Conservation (phyloP, 352 stramenopile species). For the Phytophthora pluvialis region DNA sequence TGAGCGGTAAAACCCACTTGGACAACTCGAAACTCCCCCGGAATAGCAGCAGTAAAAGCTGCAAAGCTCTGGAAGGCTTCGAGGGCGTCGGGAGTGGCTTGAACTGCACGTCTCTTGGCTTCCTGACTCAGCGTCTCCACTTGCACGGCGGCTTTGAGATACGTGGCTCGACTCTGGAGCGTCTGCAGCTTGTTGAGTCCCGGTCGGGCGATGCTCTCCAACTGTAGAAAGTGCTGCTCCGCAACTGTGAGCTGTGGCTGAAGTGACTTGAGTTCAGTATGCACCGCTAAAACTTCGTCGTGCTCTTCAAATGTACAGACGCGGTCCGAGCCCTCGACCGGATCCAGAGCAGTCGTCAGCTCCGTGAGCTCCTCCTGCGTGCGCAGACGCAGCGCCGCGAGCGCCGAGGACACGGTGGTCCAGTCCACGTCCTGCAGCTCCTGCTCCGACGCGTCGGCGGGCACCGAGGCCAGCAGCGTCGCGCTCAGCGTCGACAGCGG, state of each 20-base stretch:
- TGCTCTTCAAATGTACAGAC: constrained; percentile 25
- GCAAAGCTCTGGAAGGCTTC: constrained; percentile 50
- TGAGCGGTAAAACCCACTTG: constrained; percentile 34
- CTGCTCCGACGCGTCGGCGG: constrained; percentile 14
- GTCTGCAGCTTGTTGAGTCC: constrained; percentile 36
- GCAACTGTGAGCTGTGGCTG: constrained; percentile 29
- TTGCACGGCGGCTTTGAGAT: constrained; percentile 55
- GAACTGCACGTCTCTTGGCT: constrained; percentile 38
- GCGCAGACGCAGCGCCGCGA: constrained; percentile 21
- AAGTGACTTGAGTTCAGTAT: constrained; percentile 29
- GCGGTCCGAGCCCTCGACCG: not conserved
- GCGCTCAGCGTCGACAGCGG: constrained; percentile 29
- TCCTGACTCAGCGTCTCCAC: constrained; percentile 60
- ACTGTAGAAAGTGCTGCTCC: constrained; percentile 54
- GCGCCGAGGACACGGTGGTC: constrained; percentile 14
- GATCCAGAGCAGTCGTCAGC: constrained; percentile 26
- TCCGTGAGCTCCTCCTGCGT: constrained; percentile 30
- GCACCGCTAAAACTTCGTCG: constrained; percentile 13
- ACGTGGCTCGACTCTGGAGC: constrained; percentile 50
- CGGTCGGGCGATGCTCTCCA: constrained; percentile 51
- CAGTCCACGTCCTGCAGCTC: constrained; percentile 35
- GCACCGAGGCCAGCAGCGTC: constrained; percentile 23
- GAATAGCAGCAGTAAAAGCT: constrained; percentile 46
- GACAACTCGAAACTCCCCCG: constrained; percentile 51
- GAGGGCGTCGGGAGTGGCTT: constrained; percentile 56